phyloP scores from a whole-genome alignment of 371 early-diverging fungal species.

The Rhizomucor pusillus region DNA sequence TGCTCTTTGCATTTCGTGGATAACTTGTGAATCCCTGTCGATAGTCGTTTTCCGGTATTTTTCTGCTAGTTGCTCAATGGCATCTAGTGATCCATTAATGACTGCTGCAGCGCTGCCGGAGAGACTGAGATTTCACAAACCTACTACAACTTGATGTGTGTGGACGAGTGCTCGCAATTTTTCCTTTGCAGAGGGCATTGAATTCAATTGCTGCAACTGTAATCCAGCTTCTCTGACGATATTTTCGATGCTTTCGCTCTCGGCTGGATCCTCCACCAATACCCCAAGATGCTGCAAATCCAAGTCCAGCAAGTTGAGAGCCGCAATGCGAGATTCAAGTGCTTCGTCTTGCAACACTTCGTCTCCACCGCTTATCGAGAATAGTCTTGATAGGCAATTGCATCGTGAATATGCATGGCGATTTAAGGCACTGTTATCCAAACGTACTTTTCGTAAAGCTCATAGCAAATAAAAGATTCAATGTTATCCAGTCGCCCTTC shows the following conservation, averaged over 20 bases:
- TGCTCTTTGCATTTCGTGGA: conserved; percentile 32
- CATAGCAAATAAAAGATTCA: conserved; percentile 38
- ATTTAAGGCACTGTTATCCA: too few relatives aligned
- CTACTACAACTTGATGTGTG: conserved; percentile 50
- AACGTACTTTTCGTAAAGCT: conserved; percentile 36
- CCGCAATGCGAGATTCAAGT: conserved; percentile 66
- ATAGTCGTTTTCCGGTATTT: conserved; percentile 15
- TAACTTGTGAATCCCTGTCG: conserved; percentile 13
- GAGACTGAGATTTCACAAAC: conserved; percentile 15
- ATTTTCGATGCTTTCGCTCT: conserved; percentile 33
- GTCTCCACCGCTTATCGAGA: conserved; percentile 25
- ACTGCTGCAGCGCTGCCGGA: not conserved
- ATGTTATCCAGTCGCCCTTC: conserved; percentile 33
- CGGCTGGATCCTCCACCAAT: conserved; percentile 35
- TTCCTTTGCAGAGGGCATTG: conserved; percentile 41
- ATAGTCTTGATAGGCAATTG: conserved; percentile 4
- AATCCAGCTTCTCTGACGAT: conserved; percentile 44
- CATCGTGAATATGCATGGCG: not conserved
- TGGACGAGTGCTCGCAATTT: conserved; percentile 46
- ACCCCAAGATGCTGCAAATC: conserved; percentile 60
- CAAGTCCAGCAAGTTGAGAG: conserved; percentile 63
- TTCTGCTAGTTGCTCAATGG: conserved; percentile 24
- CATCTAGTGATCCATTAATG: conserved; percentile 4
- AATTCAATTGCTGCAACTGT: conserved; percentile 49
- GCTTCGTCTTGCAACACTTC: conserved; percentile 64